Evolutionary conservation across 305 asterid genomes (phyloP).

Genomic region (Solanum hybrid): DNA sequence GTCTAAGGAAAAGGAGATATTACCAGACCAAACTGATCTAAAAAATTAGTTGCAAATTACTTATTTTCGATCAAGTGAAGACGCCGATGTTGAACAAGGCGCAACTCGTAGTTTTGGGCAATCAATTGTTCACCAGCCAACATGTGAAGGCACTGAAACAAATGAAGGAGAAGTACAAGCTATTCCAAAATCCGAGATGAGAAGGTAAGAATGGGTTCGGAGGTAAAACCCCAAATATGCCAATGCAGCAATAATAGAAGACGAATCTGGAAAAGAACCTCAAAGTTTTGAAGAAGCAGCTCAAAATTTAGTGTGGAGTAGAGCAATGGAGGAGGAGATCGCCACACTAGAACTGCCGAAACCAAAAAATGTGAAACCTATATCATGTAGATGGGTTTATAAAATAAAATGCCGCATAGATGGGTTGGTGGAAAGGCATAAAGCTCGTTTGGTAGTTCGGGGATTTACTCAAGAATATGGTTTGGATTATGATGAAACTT

Average conservation of each 20-base stretch:
- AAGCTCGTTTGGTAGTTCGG: not conserved
- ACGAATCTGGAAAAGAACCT: not conserved
- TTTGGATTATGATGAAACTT: no score
- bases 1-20: not conserved
- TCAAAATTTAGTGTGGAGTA: not conserved
- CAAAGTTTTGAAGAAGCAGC: not conserved
- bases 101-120: not conserved
- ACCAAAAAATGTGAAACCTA: not conserved
- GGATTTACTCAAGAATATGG: no score
- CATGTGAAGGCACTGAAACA: not conserved
- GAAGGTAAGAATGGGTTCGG: not conserved
- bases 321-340: not conserved
- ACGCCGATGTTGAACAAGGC: not conserved
- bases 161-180: not conserved
- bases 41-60: not conserved
- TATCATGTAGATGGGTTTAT: not conserved
- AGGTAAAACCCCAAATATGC: not conserved
- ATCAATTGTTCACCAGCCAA: not conserved
- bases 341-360: not conserved
- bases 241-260: not conserved
- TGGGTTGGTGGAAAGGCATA: not conserved
- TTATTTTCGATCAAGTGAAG: not conserved
- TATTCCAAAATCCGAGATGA: not conserved
- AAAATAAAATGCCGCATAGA: no score
- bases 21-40: not conserved